These are phyloP conservation scores for Schizochytrium sp. DNA, from an alignment of 108 stramenopile species.

Conservation along the genomic window DNA sequence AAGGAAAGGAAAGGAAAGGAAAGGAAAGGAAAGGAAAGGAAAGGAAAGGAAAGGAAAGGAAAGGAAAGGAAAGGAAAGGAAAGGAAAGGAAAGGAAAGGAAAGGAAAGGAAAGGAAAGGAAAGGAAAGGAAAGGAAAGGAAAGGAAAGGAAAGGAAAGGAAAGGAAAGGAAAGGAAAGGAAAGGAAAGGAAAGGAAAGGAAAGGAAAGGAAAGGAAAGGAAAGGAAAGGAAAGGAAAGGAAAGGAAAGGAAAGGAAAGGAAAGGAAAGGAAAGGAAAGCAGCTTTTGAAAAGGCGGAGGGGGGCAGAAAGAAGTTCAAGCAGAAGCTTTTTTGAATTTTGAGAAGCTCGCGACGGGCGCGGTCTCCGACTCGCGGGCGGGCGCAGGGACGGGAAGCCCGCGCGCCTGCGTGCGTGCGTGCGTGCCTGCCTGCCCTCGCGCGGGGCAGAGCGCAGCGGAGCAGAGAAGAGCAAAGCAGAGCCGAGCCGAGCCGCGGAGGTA, in stretches of 20 bases:
- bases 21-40: background rate
- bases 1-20: background rate
- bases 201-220: background rate
- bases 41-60: background rate
- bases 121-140: background rate
- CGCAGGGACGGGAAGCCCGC: too few relatives aligned
- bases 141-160: background rate
- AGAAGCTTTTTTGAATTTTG: background rate
- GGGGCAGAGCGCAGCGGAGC: too few relatives aligned
- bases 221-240: background rate
- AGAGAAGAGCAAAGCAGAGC: too few relatives aligned
- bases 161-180: background rate
- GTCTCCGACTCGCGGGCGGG: background rate
- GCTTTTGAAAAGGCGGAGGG: too few relatives aligned
- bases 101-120: background rate
- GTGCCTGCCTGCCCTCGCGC: too few relatives aligned
- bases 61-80: background rate
- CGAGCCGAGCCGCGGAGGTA: too few relatives aligned
- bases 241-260: too few relatives aligned
- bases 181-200: background rate
- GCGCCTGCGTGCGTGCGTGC: too few relatives aligned
- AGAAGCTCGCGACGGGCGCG: background rate
- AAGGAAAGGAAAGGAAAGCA: background rate
- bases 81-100: background rate
- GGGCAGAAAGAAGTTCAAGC: background rate